A percentile compares a stretch with the other conserved stretches of the same genome.
Evolutionary conservation across 75 land plant species (phyloP).

Genomic region (Pinus tabuliformis): DNA sequence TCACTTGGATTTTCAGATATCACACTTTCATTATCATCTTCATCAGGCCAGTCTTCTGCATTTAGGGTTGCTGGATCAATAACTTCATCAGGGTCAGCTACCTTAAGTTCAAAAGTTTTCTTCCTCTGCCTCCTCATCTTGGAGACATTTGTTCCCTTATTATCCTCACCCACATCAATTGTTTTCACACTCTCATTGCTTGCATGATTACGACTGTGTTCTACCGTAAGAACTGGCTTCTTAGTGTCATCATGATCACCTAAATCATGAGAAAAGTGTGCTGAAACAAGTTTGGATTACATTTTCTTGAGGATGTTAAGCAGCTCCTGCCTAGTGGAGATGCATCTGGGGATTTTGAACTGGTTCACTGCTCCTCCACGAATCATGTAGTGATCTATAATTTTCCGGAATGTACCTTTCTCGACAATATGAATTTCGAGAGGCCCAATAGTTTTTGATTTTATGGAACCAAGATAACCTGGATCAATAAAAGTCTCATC

Average conservation of each 20-base stretch:
- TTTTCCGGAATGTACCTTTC: background rate
- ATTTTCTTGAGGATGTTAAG: too few species aligned
- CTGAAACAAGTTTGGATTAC: too few species aligned
- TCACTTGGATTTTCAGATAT: conserved; percentile 67
- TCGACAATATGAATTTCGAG: conserved; percentile 77
- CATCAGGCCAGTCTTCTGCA: conserved; percentile 17
- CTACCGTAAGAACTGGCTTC: background rate
- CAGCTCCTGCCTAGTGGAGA: too few species aligned
- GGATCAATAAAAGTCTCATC: conserved; percentile 49
- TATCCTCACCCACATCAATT: conserved; percentile 1
- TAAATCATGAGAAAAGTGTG: too few species aligned
- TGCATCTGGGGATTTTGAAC: too few species aligned
- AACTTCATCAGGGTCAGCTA: conserved; percentile 82
- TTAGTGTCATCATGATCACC: background rate
- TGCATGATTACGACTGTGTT: background rate
- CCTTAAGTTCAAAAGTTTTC: conserved; percentile 23
- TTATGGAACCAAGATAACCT: conserved; percentile 49
- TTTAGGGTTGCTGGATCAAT: conserved; percentile 48
- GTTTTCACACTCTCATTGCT: background rate
- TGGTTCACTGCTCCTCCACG: too few species aligned
- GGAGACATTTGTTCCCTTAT: conserved; percentile 1
- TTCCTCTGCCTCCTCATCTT: conserved; percentile 7
- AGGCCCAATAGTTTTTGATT: conserved; percentile 46
- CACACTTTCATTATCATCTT: conserved; percentile 39
- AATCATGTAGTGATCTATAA: too few species aligned